Percentiles rank a stretch among this genome's conserved stretches.
Conservation (phyloP, 345 rosid genomes). For the Populus ilicifolia region DNA sequence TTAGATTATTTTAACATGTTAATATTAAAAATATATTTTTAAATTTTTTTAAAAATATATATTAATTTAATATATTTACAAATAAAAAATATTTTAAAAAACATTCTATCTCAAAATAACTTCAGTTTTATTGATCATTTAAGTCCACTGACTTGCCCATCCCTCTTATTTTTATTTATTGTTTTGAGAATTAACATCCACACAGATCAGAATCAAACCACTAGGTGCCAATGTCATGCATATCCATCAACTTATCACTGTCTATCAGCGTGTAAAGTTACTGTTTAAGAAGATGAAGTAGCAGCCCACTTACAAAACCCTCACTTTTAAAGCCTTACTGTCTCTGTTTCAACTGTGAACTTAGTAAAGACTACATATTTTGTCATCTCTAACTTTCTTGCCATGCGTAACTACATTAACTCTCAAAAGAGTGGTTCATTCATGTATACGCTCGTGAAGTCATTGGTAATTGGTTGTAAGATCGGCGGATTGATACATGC, state of each 20-base stretch:
- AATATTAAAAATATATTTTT: too few relatives aligned
- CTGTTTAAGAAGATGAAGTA: not conserved
- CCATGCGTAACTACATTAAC: not conserved
- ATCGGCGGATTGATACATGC: not conserved
- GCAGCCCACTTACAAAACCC: not conserved
- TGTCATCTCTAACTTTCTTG: not conserved
- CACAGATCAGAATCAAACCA: not conserved
- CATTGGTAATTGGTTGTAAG: not conserved
- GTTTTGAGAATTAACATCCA: too few relatives aligned
- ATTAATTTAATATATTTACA: too few relatives aligned
- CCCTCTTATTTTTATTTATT: too few relatives aligned
- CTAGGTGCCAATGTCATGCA: not conserved
- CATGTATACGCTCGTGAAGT: slow-evolving; percentile 2
- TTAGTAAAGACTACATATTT: not conserved
- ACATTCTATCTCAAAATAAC: too few relatives aligned
- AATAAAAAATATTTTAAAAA: too few relatives aligned
- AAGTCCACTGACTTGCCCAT: too few relatives aligned
- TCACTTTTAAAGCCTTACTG: too few relatives aligned
- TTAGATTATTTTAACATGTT: too few relatives aligned
- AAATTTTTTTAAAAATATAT: too few relatives aligned
- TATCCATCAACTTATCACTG: not conserved
- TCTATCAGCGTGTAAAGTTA: not conserved
- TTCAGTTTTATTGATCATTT: too few relatives aligned
- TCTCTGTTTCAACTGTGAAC: not conserved
- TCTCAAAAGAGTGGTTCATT: not conserved